Evolutionary conservation across 73 alveolate species (phyloP), one percentile per base, ranked within the genome.

Genomic region (Paramecium biaurelia): DNA sequence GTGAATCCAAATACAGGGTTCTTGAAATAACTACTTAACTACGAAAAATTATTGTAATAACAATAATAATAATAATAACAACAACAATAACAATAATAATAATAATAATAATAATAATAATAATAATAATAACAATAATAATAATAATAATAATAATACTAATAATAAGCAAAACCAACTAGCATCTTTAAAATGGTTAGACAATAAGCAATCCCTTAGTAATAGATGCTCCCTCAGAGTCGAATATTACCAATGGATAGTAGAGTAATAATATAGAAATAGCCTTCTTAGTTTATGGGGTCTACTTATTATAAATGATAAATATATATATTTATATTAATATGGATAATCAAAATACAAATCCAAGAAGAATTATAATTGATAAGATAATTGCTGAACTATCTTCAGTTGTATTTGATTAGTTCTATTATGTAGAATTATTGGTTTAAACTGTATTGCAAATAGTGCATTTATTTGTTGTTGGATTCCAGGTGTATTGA

Each of bases 1-100:
- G 74, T 79, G 8, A 79, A 79, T 41, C 90, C 90, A 42, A 79
- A 79, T 45, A 42, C 90, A 23, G 90, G 90, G 21, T 79, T 79
- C 12, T 43, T 79, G 72, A 79, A 79, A 79, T 45, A 79, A 42
- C 56, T 79, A 45, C 30, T 47, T 2, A 42, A 79, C 10, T 79
- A 42, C 23, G 90, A 79, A 30, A 79, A 79, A 34, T 34, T 35
- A 21, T 32, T 74, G 11, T 32, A 24, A 47, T 47, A 47, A 47
- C 14, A 11, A 47, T n/a, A 47, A 12, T 4, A 47, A n/a, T n/a
- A 47, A 53, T 53, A 53, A 49, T 49, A 49, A 49, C 32, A 49
- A 18, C 6, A 49, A 49, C n/a, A 49, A 53, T 4, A 53, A 53
- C 5, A 53, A 53, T 53, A n/a, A 53, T 18, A 53, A 53, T 7